phyloP scores from a whole-genome alignment of 2,329 filamentous ascomycete species.

The Pseudogymnoascus sp. region DNA sequence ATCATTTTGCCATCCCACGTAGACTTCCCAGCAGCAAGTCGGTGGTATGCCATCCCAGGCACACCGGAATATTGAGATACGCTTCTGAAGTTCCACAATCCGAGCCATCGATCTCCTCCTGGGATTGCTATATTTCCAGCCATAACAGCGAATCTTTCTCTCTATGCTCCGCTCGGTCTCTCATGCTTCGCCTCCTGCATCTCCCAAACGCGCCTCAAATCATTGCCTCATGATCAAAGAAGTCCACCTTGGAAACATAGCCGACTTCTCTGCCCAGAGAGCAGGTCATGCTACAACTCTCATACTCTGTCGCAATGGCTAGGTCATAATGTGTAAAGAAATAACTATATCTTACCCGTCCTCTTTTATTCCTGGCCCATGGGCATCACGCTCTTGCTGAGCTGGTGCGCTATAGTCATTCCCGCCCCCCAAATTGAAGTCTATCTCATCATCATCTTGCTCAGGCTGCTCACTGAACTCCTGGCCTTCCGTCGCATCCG shows the following conservation, averaged over 20 bases:
- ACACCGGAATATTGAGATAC: not conserved
- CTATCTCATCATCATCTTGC: constrained; percentile 49
- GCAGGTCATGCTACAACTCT: not conserved
- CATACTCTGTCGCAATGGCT: constrained; percentile 3
- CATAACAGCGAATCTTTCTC: not conserved
- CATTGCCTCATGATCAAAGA: not conserved
- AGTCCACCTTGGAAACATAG: not conserved
- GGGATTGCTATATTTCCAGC: not conserved
- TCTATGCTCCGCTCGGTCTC: not conserved
- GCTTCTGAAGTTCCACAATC: not conserved
- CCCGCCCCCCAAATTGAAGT: constrained; percentile 46
- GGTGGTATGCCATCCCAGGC: not conserved
- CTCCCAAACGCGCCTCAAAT: constrained; percentile 5
- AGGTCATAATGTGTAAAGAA: constrained; percentile 13
- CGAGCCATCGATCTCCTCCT: not conserved
- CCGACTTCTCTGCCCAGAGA: not conserved
- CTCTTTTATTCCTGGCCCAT: constrained; percentile 72
- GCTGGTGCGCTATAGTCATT: constrained; percentile 25
- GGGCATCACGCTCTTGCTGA: constrained; percentile 26
- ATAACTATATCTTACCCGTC: constrained; percentile 66
- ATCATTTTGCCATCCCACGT: constrained; percentile 1
- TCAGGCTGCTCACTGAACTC: constrained; percentile 39
- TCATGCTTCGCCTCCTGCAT: not conserved
- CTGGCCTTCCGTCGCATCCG: constrained; percentile 27
- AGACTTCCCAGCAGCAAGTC: not conserved